A percentile compares a stretch with the other conserved stretches of the same genome.
phyloP scores from a whole-genome alignment of 1,284 basidiomycete species.

The Puccinia polysora region DNA sequence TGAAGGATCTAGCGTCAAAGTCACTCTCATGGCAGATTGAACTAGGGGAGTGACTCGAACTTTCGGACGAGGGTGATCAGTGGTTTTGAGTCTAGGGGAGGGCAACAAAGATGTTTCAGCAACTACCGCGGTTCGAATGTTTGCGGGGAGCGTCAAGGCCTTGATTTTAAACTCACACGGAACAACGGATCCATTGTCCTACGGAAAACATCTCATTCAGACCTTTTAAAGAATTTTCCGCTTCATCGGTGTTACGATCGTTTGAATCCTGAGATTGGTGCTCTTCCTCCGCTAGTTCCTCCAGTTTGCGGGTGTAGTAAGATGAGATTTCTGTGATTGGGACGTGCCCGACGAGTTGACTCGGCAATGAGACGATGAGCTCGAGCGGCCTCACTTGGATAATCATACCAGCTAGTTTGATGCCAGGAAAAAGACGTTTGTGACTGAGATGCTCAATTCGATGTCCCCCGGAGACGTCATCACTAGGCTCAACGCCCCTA shows the following conservation, averaged over 20 bases:
- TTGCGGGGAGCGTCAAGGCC: slow-evolving; percentile 56
- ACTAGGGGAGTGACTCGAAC: slow-evolving; percentile 53
- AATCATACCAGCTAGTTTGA: slow-evolving; percentile 80
- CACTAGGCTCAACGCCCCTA: not conserved
- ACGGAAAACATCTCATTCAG: slow-evolving; percentile 70
- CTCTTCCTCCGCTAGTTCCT: slow-evolving; percentile 49
- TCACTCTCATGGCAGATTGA: slow-evolving; percentile 71
- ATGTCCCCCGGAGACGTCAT: not conserved
- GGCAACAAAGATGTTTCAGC: slow-evolving; percentile 58
- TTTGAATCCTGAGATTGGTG: not conserved
- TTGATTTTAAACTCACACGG: slow-evolving; percentile 70
- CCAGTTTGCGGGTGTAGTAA: slow-evolving; percentile 67
- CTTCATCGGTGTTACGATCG: slow-evolving; percentile 56
- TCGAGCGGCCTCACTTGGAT: slow-evolving; percentile 82
- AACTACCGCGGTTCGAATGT: no score
- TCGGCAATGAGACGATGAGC: slow-evolving; percentile 85
- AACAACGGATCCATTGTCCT: slow-evolving; percentile 79
- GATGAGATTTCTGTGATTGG: slow-evolving; percentile 91
- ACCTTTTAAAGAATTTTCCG: slow-evolving; percentile 57
- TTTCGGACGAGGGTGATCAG: slow-evolving; percentile 51
- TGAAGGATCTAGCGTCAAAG: slow-evolving; percentile 77
- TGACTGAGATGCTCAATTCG: slow-evolving; percentile 41
- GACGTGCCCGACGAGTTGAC: slow-evolving; percentile 88
- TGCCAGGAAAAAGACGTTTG: slow-evolving; percentile 68
- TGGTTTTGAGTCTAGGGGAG: slow-evolving; percentile 62